Base-by-base conservation (phyloP, 129 eudicot species). In the Dittrichia graveolens region DNA sequence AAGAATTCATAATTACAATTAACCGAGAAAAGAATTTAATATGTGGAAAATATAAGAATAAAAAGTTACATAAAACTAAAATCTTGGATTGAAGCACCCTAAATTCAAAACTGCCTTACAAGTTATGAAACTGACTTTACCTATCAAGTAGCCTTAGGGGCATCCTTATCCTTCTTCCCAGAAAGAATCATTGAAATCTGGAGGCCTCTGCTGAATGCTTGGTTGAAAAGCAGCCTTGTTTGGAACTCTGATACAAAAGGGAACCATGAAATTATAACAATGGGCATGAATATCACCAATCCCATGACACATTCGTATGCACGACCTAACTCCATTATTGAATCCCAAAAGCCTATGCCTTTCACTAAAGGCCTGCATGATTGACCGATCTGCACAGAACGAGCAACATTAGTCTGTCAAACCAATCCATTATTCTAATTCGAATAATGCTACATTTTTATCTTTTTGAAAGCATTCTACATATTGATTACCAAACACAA, bases 101-200 rank as follows among this genome's bases (percentile, higher is more conserved):
- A 77, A 19, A 49, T 69, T 69, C 71, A 77, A 69, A 70, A 61
- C 65, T 69, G 38, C 64, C 58, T 61, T 60, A 13, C 24, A 52
- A 69, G 59, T 60, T 65, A 8, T 46, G 18, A 40, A 13, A 61
- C 48, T 49, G 37, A 69, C n/a, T 37, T 60, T 61, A 73, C 80
- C 62, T 42, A 62, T 78, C 59, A 63, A 53, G 60, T 18, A 58
- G 72, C 24, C 41, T 44, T 72, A 52, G 82, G 38, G 61, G 71
- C 35, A 67, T 78, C 77, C 67, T 81, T 84, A 48, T 88, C 96
- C 71, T 85, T 90, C 37, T 83, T 88, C 15, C 98, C 98, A 3
- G 97, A 83, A 68, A 94, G 95, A 84, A 94, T 94, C 98, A 94
- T 90, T 13, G 98, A 94, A 67, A 90, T 90, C 75, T 94, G 98